Percentiles rank a stretch among this genome's conserved stretches.
phyloP scores from a whole-genome alignment of 176 grass and related monocot genomes.

The Hordeum marinum region DNA sequence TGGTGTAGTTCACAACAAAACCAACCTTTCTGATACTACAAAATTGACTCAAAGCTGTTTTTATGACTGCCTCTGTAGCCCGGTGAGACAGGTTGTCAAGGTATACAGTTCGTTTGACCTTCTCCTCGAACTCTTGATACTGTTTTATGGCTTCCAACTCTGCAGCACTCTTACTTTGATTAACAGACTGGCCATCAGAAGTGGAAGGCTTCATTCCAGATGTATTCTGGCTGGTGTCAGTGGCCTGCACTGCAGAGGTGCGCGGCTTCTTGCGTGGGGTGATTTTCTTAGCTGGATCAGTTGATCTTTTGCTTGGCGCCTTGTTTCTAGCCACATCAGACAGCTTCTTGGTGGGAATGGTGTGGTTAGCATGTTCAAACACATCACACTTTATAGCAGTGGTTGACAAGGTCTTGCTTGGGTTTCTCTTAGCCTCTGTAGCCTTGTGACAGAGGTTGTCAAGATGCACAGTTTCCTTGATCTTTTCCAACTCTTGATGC shows the following conservation, averaged over 20 bases:
- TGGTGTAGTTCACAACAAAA: conserved; percentile 54
- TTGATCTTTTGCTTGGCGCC: background rate
- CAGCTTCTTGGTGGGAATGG: background rate
- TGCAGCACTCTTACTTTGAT: background rate
- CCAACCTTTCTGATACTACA: conserved; percentile 39
- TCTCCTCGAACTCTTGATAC: conserved; percentile 57
- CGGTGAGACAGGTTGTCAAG: conserved; percentile 53
- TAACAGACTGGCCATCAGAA: conserved; percentile 3
- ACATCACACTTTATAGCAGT: background rate
- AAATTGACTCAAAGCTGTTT: conserved; percentile 49
- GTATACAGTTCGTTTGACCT: conserved; percentile 70
- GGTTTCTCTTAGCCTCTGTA: conserved; percentile 11
- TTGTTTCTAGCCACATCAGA: background rate
- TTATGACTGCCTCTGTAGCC: conserved; percentile 39
- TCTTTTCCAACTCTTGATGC: conserved; percentile 53
- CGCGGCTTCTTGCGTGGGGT: background rate
- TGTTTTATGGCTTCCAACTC: conserved; percentile 33
- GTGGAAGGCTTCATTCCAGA: background rate
- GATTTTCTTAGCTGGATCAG: background rate
- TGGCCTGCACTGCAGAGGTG: background rate
- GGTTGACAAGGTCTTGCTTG: background rate
- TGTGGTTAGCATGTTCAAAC: background rate
- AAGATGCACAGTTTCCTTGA: conserved; percentile 55
- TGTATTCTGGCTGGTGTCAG: conserved; percentile 1
- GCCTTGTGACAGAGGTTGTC: conserved; percentile 41